These are phyloP conservation scores for Colletotrichum musicola DNA, from an alignment of 2,329 filamentous ascomycete species.

Conservation along the genomic window DNA sequence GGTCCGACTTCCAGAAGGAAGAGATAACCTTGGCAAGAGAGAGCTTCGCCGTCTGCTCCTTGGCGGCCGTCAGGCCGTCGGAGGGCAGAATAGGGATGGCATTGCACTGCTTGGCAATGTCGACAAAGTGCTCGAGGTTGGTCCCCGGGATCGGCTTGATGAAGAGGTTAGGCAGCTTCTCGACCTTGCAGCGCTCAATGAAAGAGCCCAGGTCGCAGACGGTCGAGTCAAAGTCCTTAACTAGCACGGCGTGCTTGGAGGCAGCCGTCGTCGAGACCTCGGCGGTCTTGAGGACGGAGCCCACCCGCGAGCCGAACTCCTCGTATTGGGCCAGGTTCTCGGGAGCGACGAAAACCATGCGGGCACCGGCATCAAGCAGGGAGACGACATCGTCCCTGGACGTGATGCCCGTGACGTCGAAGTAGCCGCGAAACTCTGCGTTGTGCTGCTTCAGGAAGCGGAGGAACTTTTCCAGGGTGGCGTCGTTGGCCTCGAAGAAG, in stretches of 20 bases:
- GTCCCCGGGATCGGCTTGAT: conserved; percentile 63
- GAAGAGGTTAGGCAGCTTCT: conserved; percentile 62
- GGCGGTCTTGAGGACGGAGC: conserved; percentile 62
- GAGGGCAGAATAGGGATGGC: conserved; percentile 83
- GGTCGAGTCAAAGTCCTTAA: conserved; percentile 64
- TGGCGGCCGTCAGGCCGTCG: conserved; percentile 75
- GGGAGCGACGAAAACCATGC: conserved; percentile 84
- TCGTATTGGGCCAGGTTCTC: conserved; percentile 73
- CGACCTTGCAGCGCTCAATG: conserved; percentile 57
- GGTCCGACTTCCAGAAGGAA: conserved; percentile 82
- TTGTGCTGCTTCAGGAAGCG: conserved; percentile 63
- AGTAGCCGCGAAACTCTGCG: conserved; percentile 72
- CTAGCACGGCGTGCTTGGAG: conserved; percentile 63
- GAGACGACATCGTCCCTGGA: conserved; percentile 80
- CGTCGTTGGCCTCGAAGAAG: conserved; percentile 67
- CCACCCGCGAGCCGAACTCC: conserved; percentile 68
- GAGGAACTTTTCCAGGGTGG: conserved; percentile 60
- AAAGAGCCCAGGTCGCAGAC: conserved; percentile 57
- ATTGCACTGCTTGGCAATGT: conserved; percentile 61
- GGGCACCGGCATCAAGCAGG: conserved; percentile 86
- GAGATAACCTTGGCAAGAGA: conserved; percentile 79
- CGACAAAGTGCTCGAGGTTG: conserved; percentile 60
- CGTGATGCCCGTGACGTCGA: conserved; percentile 80
- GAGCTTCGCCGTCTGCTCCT: conserved; percentile 70
- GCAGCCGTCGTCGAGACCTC: conserved; percentile 54